Evolutionary conservation across 2,329 filamentous ascomycete species (phyloP).

Genomic region (Colletotrichum cuscutae): DNA sequence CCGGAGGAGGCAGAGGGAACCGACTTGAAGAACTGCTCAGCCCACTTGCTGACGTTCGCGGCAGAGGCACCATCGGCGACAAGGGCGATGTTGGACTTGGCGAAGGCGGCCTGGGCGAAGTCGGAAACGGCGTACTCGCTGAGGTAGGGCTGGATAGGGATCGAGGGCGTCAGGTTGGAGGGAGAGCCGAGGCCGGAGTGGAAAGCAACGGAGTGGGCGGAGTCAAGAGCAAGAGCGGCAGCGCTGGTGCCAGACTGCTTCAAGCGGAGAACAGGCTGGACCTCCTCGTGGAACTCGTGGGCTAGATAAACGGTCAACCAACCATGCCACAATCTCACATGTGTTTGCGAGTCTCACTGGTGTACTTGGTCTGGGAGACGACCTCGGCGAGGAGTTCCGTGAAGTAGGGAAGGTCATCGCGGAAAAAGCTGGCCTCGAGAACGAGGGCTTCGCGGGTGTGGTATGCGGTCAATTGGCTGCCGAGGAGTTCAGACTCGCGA

Average conservation of each 20-base stretch:
- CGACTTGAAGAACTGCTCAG: slow-evolving; percentile 88
- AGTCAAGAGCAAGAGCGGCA: slow-evolving; percentile 80
- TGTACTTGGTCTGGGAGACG: slow-evolving; percentile 87
- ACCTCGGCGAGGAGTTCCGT: slow-evolving; percentile 95
- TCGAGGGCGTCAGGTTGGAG: slow-evolving; percentile 76
- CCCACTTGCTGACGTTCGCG: slow-evolving; percentile 85
- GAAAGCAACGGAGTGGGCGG: slow-evolving; percentile 88
- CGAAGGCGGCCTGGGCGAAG: slow-evolving; percentile 83
- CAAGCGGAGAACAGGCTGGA: slow-evolving; percentile 79
- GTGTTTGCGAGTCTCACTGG: slow-evolving; percentile 63
- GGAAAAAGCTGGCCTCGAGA: slow-evolving; percentile 92
- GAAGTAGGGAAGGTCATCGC: slow-evolving; percentile 97
- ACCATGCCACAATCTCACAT: not conserved
- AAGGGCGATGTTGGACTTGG: slow-evolving; percentile 90
- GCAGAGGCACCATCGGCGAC: slow-evolving; percentile 89
- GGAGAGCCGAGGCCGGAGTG: slow-evolving; percentile 90
- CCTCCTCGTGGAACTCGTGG: slow-evolving; percentile 90
- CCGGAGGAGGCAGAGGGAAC: slow-evolving; percentile 66
- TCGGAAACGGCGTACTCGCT: slow-evolving; percentile 78
- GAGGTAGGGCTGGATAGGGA: slow-evolving; percentile 82
- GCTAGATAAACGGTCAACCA: slow-evolving; percentile 59
- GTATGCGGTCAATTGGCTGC: slow-evolving; percentile 86
- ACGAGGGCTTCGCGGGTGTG: slow-evolving; percentile 95
- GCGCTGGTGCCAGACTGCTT: slow-evolving; percentile 78
- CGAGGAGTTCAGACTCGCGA: slow-evolving; percentile 94